Evolutionary conservation across 139 green algal genomes (phyloP), one percentile per base, ranked within the genome.

Genomic region (Monoraphidium neglectum): DNA sequence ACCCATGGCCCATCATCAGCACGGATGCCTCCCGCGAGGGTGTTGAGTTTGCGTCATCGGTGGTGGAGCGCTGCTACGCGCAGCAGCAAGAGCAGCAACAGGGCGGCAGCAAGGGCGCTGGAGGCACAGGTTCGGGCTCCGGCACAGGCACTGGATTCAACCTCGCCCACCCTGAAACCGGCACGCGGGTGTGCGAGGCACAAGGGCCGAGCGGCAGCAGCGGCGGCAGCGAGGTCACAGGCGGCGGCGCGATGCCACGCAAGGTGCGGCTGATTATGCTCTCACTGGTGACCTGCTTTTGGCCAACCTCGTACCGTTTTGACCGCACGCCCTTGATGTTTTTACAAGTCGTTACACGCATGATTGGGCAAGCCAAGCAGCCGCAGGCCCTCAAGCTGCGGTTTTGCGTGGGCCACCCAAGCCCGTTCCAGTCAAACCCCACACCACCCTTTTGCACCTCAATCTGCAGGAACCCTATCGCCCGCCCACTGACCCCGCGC

Each of bases 1-100:
- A 95, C 87, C 91, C 91, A 24, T 60, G 67, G 30, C 90, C 86
- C 23, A 83, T 95, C 49, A 84, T 95, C 35, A 75, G 30, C 12
- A 30, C 60, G 1, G 68, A 86, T 6, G 75, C 65, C 13, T 65
- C 75, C 28, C 71, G 71, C 38, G 75, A 75, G 36, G 65, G 75
- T 56, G 75, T 80, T 24, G 75, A 51, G 26, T n/a, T 69, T 30
- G 75, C 75, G 2, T 38, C 56, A n/a, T 28, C 30, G 24, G 75
- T 80, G 32, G 66, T 80, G 40, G 75, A 80, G 40, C 75, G 75
- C 49, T 80, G 65, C 37, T 66, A 54, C 6, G 46, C 65, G 56
- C 26, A 30, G 56, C 56, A 63, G 56, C 26, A 30, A 6, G 56
- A 63, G 10, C 56, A 63, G 56, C n/a, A 32, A 13, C 26, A 6